Conservation (phyloP, 2,329 filamentous ascomycete species). For the Chlorencoelia australis region DNA sequence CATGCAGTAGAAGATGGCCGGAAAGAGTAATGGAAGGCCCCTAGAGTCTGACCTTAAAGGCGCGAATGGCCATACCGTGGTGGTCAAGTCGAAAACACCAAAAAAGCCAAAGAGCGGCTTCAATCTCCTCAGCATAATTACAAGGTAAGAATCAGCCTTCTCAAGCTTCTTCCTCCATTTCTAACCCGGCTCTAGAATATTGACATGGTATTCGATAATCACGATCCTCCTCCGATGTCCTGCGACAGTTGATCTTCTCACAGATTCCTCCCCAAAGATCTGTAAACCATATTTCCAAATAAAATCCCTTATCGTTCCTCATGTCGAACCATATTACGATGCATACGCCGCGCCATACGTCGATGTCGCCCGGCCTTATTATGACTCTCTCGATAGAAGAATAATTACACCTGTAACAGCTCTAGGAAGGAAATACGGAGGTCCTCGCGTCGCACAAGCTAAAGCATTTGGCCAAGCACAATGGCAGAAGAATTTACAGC, state of each 20-base stretch:
- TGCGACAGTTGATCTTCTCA: conserved; percentile 53
- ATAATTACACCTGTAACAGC: conserved; percentile 59
- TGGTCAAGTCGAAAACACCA: conserved; percentile 25
- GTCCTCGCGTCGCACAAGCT: conserved; percentile 59
- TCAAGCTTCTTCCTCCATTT: not conserved
- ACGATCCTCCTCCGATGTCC: conserved; percentile 80
- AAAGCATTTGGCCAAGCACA: conserved; percentile 57
- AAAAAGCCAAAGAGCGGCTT: conserved; percentile 17
- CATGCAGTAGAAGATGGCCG: conserved; percentile 29
- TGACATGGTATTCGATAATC: conserved; percentile 78
- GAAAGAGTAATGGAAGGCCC: conserved; percentile 29
- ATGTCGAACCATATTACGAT: conserved; percentile 77
- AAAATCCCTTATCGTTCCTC: conserved; percentile 55
- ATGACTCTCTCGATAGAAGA: conserved; percentile 47
- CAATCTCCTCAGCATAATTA: conserved; percentile 38
- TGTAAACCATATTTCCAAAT: conserved; percentile 74
- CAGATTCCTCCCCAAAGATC: conserved; percentile 60
- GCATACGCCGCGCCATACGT: conserved; percentile 77
- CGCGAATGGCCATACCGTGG: conserved; percentile 30
- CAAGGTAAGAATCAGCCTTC: conserved; percentile 39
- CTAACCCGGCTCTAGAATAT: conserved; percentile 42
- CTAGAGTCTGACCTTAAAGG: conserved; percentile 25
- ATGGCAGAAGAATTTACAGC: conserved; percentile 72
- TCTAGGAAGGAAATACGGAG: conserved; percentile 63
- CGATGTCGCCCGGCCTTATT: conserved; percentile 67